Evolutionary conservation across 2,329 filamentous ascomycete genomes (phyloP), one percentile per base, ranked within the genome.

Genomic region (Claviceps sp.): DNA sequence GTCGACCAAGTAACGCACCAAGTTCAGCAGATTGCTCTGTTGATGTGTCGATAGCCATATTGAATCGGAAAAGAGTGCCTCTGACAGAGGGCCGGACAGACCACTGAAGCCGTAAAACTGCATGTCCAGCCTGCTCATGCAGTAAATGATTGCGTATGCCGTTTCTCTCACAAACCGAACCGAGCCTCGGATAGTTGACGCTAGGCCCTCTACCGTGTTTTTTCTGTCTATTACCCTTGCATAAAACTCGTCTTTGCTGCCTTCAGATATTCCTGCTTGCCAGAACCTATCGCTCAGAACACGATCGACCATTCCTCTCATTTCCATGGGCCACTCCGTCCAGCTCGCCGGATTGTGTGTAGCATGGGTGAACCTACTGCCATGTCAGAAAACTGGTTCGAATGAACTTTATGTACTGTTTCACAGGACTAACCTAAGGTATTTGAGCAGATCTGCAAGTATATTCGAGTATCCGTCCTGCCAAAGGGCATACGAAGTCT

Each of bases 211-310:
- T 52, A 95, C 80, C 0, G 89, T 95, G 42, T 78, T 80, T 67
- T 89, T 95, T 52, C 93, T 95, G 37, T 89, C 86, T 52, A 89
- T 82, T 2, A 98, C 91, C 42, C 88, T 81, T 37, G 89, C 87
- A 66, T 96, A 97, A 65, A 98, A 98, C 54, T 97, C 91, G 56
- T 97, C 93, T 65, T 93, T 89, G 60, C 88, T 97, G 26, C 95
- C 93, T 56, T 85, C 87, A 0, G 93, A 97, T 49, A 98, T 98
- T 10, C 93, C 93, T 6, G 90, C 89, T 72, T 98, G 93, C 93
- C 93, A 98, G 66, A 98, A 98, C 24, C 93, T 80, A 67, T 98
- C 93, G 14, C 89, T 95, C 22, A 98, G 72, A 19, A 97, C 89
- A 22, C 87, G 80, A 44, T 82, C 79, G 41, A 97, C 86, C 50